Percentiles rank a stretch among this genome's conserved stretches.
phyloP scores from a whole-genome alignment of 441 rosid genomes.

The Erodium moschatum region DNA sequence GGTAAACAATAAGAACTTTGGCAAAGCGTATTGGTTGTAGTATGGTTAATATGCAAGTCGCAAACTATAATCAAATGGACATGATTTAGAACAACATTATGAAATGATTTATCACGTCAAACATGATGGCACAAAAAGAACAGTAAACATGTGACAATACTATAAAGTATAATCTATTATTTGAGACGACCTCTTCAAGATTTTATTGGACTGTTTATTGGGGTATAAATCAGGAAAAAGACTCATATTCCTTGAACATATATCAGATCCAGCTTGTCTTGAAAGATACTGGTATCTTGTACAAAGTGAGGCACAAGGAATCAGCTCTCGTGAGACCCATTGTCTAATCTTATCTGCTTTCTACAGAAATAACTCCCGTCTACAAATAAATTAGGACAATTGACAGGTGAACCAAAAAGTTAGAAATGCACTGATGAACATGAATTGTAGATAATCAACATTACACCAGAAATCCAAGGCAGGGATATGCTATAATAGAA shows the following conservation, averaged over 20 bases:
- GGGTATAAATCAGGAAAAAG: not conserved
- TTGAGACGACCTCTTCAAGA: not conserved
- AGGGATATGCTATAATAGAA: not conserved
- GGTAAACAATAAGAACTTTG: not conserved
- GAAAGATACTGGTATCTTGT: not conserved
- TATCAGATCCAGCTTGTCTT: not conserved
- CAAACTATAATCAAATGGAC: not conserved
- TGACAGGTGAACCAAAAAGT: not conserved
- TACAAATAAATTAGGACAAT: not conserved
- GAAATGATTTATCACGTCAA: not conserved
- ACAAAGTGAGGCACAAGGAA: not conserved
- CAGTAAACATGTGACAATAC: not conserved
- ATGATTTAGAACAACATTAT: not conserved
- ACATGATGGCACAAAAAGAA: not conserved
- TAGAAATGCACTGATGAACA: not conserved
- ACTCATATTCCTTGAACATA: not conserved
- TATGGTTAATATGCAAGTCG: not conserved
- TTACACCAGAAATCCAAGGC: not conserved
- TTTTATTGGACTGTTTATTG: not conserved
- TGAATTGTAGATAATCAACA: not conserved
- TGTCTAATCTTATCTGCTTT: not conserved
- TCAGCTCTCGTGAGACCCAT: not conserved
- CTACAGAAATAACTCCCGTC: not conserved
- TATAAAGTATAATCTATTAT: not conserved
- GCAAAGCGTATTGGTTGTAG: not conserved